Conservation (phyloP, 106 monocot species). For the Platanthera zijinensis region DNA sequence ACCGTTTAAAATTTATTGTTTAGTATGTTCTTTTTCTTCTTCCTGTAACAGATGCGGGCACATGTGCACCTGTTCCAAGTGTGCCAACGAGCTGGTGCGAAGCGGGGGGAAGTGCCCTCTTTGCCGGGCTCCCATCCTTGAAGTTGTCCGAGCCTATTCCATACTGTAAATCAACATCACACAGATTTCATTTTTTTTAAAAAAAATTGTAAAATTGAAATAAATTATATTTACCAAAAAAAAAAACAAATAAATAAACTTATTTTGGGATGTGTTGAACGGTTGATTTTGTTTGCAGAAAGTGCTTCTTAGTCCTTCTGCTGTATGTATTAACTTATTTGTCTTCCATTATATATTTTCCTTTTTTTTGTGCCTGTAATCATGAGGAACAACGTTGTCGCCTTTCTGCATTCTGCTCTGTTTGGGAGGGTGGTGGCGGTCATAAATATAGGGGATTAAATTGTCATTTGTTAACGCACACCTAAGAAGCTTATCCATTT, state of each 20-base stretch:
- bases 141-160: conserved; percentile 93
- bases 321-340: background rate
- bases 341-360: background rate
- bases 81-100: conserved; percentile 78
- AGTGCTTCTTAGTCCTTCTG: background rate
- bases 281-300: background rate
- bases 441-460: too few species aligned
- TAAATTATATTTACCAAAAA: background rate
- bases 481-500: too few species aligned
- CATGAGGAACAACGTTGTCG: too few species aligned
- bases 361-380: too few species aligned
- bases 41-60: conserved; percentile 70
- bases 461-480: too few species aligned
- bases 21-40: background rate
- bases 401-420: too few species aligned
- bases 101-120: conserved; percentile 85
- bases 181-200: background rate
- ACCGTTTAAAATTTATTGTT: too few species aligned
- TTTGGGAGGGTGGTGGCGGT: too few species aligned
- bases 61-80: conserved; percentile 95
- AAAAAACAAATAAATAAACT: background rate
- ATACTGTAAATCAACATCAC: conserved; percentile 41
- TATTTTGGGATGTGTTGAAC: background rate
- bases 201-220: too few species aligned
- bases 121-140: conserved; percentile 92